Base-by-base conservation (phyloP, 306 rosid species). In the Malus sieversii region DNA sequence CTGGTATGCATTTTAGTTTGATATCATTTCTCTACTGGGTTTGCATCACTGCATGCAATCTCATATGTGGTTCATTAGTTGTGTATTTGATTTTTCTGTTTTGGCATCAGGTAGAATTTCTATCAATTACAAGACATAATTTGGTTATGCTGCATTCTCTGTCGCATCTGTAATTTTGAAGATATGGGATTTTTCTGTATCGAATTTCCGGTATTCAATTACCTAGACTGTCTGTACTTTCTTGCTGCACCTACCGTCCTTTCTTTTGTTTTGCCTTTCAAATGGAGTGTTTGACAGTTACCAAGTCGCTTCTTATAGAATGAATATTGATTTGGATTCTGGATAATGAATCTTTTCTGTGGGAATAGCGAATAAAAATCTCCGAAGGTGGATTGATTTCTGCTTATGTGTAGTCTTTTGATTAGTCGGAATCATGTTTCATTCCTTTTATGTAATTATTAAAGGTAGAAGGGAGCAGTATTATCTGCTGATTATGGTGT, bases 31-130 rank as follows among this genome's bases (percentile, higher is more conserved):
- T 18, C 44, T 42, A 71, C 40, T 75, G 60, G 72, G 29, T 75
- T 65, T 66, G 75, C 15, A 74, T 27, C 60, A 61, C 30, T 74
- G 59, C 71, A 71, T 71, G 77, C 66, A 53, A 68, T 70, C 74
- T 74, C 7, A 19, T 52, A 9, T 71, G 25, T 52, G 60, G 30
- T 76, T 60, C 35, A 19, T 80, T 71, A 5, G 30, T 75, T 65
- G 78, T 76, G 71, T 78, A 45, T 66, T 63, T 75, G 40, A 15
- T 51, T 51, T 59, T 57, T 82, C 4, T 13, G 32, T 18, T 11
- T 15, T 46, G 76, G 32, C 2, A 57, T 10, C 42, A 33, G 62
- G 12, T 55, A 10, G 42, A 63, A 15, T 74, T 35, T 73, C 70
- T 53, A 60, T 71, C 58, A 27, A 38, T 30, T 51, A 33, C 65